Base-by-base conservation (phyloP, 2,329 filamentous ascomycete species). In the Kalaharituber pfeilii region DNA sequence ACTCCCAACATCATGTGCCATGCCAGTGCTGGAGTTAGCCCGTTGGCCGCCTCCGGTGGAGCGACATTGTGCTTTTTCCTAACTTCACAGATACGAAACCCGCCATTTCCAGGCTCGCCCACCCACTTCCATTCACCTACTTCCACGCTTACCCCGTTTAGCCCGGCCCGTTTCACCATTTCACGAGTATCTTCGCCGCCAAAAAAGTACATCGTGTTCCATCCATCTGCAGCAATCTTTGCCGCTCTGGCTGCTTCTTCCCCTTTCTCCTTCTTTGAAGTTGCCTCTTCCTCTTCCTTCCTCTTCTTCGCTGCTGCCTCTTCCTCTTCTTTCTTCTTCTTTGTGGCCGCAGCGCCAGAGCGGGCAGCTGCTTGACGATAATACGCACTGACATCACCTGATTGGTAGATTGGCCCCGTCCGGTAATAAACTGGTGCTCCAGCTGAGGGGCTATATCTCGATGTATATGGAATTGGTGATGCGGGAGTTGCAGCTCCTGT, bases 251-350 rank as follows among this genome's bases (percentile, higher is more conserved):
- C 42, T 20, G 15, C 3, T 49, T 22, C 4, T 25, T 53, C 33
- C 20, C 3, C 2, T 39, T 49, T 24, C 3, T 44, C 50, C 39
- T 44, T 58, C 3, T 49, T 30, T 39, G 53, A 51, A 13, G 28
- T 9, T 6, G 13, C 20, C 4, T 22, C 3, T 4, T 2, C 29
- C 18, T 53, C 11, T 22, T 20, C 18, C 13, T 20, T 25, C 5
- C 13, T 20, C 49, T 22, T 5, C 20, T 49, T 30, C 30, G 56
- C 53, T 9, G 36, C n/a, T 11, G 7, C 22, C 3, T 28, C 2
- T 2, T 2, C 29, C 18, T 53, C 11, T n/a, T 20, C 3, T 5
- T 15, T 2, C 13, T 20, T 20, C 50, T 22, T 3, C 20, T 53
- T 22, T 50, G 49, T 2, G 50, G 9, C 20, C 15, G 26, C 22